Percentiles rank a stretch among this genome's conserved stretches.
Evolutionary conservation across 2,329 filamentous ascomycete species (phyloP).

Genomic region (Ophiostoma sp.): DNA sequence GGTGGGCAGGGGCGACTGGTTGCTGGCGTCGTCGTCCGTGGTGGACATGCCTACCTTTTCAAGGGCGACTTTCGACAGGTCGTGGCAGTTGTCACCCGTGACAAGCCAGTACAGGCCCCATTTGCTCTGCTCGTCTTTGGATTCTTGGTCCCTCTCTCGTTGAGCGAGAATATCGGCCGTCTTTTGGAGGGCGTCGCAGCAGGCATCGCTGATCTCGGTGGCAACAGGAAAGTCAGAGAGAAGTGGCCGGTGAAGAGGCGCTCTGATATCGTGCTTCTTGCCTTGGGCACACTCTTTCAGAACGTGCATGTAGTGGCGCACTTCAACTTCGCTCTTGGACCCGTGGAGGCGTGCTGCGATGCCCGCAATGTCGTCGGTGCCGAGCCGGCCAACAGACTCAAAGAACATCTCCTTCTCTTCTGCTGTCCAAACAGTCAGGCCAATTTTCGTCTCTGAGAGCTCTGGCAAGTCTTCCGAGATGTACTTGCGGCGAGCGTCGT

Average conservation of each 20-base stretch:
- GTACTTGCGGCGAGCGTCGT: slow-evolving; percentile 49
- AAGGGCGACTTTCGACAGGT: slow-evolving; percentile 14
- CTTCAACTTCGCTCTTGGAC: slow-evolving; percentile 74
- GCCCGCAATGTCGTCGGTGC: slow-evolving; percentile 59
- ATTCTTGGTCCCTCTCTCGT: slow-evolving; percentile 64
- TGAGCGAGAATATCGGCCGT: slow-evolving; percentile 66
- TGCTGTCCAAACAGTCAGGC: slow-evolving; percentile 67
- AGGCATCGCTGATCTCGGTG: slow-evolving; percentile 66
- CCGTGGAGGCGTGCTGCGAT: slow-evolving; percentile 61
- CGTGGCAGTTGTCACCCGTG: slow-evolving; percentile 38
- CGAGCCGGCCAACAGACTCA: slow-evolving; percentile 62
- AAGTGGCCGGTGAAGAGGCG: slow-evolving; percentile 41
- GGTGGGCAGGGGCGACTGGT: not conserved
- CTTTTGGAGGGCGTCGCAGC: slow-evolving; percentile 64
- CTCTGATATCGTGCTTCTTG: slow-evolving; percentile 29
- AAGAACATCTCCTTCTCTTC: slow-evolving; percentile 73
- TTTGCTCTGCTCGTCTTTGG: slow-evolving; percentile 56
- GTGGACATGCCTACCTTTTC: slow-evolving; percentile 20
- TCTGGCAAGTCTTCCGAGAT: slow-evolving; percentile 36
- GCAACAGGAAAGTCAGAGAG: slow-evolving; percentile 66
- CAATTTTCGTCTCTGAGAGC: slow-evolving; percentile 59
- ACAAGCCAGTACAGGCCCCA: slow-evolving; percentile 70
- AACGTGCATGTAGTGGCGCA: slow-evolving; percentile 66
- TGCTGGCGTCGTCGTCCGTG: slow-evolving; percentile 2
- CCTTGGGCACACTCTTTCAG: slow-evolving; percentile 53